These are phyloP conservation scores for Debaryomycetaceae sp. DNA, from an alignment of 1,139 yeast species.

Conservation along the genomic window DNA sequence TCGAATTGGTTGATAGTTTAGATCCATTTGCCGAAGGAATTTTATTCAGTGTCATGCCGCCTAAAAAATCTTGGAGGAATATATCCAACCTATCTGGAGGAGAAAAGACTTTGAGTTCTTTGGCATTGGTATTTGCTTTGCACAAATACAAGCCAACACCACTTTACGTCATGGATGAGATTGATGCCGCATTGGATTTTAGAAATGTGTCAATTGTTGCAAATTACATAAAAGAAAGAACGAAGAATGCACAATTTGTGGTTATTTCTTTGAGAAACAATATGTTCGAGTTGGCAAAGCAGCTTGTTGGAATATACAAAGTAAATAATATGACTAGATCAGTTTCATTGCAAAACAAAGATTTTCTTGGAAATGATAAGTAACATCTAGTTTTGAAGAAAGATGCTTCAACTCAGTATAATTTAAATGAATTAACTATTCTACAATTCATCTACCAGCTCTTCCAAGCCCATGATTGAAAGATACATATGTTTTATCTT, in stretches of 20 bases:
- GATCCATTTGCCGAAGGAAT: slow-evolving; percentile 99
- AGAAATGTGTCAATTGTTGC: slow-evolving; percentile 97
- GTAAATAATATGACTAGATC: slow-evolving; percentile 88
- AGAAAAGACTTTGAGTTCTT: slow-evolving; percentile 91
- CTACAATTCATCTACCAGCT: not conserved
- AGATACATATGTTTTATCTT: too few relatives aligned
- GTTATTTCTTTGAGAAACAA: slow-evolving; percentile 94
- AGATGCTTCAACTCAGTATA: too few relatives aligned
- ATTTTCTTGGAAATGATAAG: slow-evolving; percentile 18
- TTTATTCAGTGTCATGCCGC: slow-evolving; percentile 97
- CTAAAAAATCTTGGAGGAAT: slow-evolving; percentile 96
- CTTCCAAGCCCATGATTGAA: too few relatives aligned
- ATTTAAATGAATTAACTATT: not conserved
- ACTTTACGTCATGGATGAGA: slow-evolving; percentile 97
- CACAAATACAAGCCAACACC: slow-evolving; percentile 98
- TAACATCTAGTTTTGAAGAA: too few relatives aligned
- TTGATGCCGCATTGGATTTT: slow-evolving; percentile 97
- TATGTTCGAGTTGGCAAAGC: slow-evolving; percentile 95
- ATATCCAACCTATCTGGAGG: slow-evolving; percentile 96
- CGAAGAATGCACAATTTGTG: slow-evolving; percentile 93
- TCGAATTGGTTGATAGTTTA: slow-evolving; percentile 90
- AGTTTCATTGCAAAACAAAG: slow-evolving; percentile 69
- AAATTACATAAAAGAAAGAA: slow-evolving; percentile 90
- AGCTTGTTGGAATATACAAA: slow-evolving; percentile 92
- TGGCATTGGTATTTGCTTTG: slow-evolving; percentile 93